Conservation (phyloP, 148 eudicot genomes). For the Rhododendron williamsianum region DNA sequence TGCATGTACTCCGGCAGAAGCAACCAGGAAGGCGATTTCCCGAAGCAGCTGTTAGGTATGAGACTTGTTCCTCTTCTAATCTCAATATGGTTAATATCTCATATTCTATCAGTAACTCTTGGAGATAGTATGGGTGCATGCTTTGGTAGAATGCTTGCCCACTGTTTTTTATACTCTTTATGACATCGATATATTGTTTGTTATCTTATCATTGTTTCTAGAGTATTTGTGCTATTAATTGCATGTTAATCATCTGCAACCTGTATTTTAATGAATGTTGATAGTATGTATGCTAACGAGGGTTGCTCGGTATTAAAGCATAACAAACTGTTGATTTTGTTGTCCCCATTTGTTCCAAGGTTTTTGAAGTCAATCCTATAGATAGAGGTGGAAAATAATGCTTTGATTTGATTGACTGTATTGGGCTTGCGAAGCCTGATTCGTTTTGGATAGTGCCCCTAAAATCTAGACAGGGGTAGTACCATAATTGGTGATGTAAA, state of each 20-base stretch:
- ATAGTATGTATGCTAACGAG: neutral
- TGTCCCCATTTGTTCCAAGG: neutral
- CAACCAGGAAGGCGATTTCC: constrained; percentile 80
- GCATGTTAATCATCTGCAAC: neutral
- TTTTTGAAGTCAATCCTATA: neutral
- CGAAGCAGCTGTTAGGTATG: constrained; percentile 95
- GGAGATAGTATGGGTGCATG: neutral
- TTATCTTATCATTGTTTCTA: neutral
- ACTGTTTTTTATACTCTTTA: neutral
- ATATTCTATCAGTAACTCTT: neutral
- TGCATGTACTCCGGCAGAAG: constrained; percentile 85
- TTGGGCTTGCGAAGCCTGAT: too few species aligned
- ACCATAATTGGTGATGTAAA: too few species aligned
- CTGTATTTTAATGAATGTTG: neutral
- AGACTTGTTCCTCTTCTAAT: constrained; percentile 6
- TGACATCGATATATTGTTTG: neutral
- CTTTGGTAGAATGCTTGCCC: neutral
- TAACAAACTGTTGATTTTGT: neutral
- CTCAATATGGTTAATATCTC: neutral
- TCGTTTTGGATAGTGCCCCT: too few species aligned
- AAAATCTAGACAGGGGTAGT: too few species aligned
- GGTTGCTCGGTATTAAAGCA: neutral
- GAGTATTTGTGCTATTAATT: neutral
- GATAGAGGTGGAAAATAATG: neutral
- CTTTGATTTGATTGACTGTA: neutral